A percentile compares a stretch with the other conserved stretches of the same genome.
Conservation (phyloP, 495 filamentous ascomycete species). For the Xylaria sp. region DNA sequence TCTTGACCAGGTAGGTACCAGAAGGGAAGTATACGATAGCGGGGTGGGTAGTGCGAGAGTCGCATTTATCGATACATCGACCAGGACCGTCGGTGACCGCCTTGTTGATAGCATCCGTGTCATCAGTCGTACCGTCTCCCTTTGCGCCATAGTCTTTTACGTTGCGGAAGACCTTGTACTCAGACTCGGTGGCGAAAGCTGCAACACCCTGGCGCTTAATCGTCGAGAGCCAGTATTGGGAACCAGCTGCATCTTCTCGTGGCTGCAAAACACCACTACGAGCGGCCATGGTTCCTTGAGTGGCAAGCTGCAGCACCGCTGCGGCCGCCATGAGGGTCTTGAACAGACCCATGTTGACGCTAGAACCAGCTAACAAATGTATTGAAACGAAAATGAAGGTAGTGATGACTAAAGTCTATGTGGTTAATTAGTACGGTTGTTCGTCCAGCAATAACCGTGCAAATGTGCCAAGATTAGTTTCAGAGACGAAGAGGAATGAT, state of each 20-base stretch:
- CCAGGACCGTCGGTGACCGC: slow-evolving; percentile 73
- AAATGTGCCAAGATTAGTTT: not conserved
- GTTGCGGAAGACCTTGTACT: slow-evolving; percentile 84
- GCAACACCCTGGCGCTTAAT: slow-evolving; percentile 75
- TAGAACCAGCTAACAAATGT: slow-evolving; percentile 48
- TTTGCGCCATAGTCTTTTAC: slow-evolving; percentile 84
- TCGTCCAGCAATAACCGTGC: slow-evolving; percentile 8
- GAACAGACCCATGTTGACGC: slow-evolving; percentile 51
- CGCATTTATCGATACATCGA: slow-evolving; percentile 80
- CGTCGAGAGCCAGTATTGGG: slow-evolving; percentile 75
- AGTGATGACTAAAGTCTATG: slow-evolving; percentile 5
- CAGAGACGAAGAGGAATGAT: not conserved
- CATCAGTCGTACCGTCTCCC: slow-evolving; percentile 81
- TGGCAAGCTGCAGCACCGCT: slow-evolving; percentile 46
- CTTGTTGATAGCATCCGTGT: slow-evolving; percentile 86
- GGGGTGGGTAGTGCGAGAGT: slow-evolving; percentile 78
- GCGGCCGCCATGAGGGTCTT: slow-evolving; percentile 45
- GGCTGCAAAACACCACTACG: slow-evolving; percentile 35
- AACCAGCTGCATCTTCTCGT: slow-evolving; percentile 34
- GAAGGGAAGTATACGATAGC: slow-evolving; percentile 83
- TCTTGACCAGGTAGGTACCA: slow-evolving; percentile 75
- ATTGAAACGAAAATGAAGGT: slow-evolving; percentile 26
- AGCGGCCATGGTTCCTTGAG: slow-evolving; percentile 43
- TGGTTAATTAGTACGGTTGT: slow-evolving; percentile 6
- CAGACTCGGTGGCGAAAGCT: slow-evolving; percentile 63